phyloP scores from a whole-genome alignment of 2,329 filamentous ascomycete genomes.

The Beauveria brongniartii region DNA sequence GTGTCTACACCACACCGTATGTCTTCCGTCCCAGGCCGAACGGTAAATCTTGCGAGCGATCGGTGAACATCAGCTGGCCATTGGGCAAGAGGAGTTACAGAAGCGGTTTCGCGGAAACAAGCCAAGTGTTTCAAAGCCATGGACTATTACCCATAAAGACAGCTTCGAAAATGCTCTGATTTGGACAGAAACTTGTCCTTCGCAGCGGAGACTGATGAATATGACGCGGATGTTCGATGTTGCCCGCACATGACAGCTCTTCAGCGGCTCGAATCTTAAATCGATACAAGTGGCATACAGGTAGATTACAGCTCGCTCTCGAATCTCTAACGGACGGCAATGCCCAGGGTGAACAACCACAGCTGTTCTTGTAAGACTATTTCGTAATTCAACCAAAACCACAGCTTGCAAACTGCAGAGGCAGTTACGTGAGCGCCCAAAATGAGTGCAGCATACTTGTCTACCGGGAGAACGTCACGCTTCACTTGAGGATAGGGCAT shows the following conservation, averaged over 20 bases:
- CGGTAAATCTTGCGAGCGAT: background rate
- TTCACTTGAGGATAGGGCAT: background rate
- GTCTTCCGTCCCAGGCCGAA: background rate
- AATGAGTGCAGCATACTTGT: background rate
- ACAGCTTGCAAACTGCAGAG: background rate
- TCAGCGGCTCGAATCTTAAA: background rate
- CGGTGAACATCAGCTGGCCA: background rate
- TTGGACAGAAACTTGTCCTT: background rate
- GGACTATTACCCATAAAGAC: background rate
- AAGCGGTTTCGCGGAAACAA: background rate
- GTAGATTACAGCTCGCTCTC: background rate
- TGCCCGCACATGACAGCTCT: background rate
- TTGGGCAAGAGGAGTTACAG: background rate
- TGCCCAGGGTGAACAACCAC: background rate
- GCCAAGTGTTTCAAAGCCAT: background rate
- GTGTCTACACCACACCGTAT: background rate
- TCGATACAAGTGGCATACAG: background rate
- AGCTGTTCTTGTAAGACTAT: background rate
- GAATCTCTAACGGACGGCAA: no score
- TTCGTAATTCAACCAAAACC: background rate
- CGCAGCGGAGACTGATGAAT: no score
- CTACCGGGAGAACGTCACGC: no score
- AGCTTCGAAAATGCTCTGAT: background rate
- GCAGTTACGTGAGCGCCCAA: background rate
- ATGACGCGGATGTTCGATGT: background rate